These are phyloP conservation scores for Hanseniaspora gamundiae DNA, from an alignment of 1,139 yeast genomes.

Conservation along the genomic window DNA sequence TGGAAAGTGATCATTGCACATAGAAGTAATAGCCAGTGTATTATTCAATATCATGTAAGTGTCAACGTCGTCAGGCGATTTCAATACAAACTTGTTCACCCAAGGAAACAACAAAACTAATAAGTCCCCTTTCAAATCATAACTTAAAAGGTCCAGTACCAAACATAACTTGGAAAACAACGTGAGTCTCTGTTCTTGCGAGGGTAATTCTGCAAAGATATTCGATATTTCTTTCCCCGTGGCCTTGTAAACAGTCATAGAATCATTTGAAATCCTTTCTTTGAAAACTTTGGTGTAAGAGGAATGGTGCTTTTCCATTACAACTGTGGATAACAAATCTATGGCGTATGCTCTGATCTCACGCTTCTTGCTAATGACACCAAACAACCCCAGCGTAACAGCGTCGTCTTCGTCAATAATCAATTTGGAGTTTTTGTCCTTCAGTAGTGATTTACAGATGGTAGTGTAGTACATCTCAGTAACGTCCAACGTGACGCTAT, in stretches of 20 bases:
- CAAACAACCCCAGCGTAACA: constrained; percentile 24
- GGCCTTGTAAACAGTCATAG: constrained; percentile 25
- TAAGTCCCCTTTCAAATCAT: constrained; percentile 58
- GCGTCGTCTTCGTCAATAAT: constrained; percentile 24
- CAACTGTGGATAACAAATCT: constrained; percentile 23
- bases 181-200: constrained; percentile 20
- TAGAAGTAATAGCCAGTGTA: constrained; percentile 72
- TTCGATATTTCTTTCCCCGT: constrained; percentile 26
- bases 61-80: constrained; percentile 32
- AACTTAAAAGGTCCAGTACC: constrained; percentile 19
- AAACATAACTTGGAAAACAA: constrained; percentile 22
- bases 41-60: constrained; percentile 72
- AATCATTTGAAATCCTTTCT: constrained; percentile 24
- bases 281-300: constrained; percentile 25
- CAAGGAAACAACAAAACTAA: constrained; percentile 77
- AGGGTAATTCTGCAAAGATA: constrained; percentile 25
- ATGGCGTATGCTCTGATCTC: constrained; percentile 24
- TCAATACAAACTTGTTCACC: constrained; percentile 69
- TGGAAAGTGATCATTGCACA: constrained; percentile 59
- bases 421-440: constrained; percentile 15
- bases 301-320: constrained; percentile 22
- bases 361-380: constrained; percentile 21
- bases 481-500: constrained; percentile 38
- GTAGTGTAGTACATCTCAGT: constrained; percentile 61
- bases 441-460: constrained; percentile 42